phyloP scores from a whole-genome alignment of 2,329 filamentous ascomycete genomes.

The Thyridium curvatum region DNA sequence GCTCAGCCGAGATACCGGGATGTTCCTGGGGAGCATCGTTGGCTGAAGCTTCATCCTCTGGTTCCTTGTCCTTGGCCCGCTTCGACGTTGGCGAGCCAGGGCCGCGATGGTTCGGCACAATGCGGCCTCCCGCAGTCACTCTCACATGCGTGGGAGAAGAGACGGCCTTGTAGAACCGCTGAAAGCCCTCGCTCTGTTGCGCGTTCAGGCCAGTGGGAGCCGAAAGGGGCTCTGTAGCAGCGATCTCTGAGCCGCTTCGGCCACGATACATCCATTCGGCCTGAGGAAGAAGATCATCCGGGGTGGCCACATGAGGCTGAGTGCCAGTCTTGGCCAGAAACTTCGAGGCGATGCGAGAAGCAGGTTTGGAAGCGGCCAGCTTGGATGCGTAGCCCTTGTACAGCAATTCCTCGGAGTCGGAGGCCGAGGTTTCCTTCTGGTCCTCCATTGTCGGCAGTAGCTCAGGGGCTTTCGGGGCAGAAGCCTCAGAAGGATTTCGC shows the following conservation, averaged over 20 bases:
- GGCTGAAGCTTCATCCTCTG: conserved; percentile 5
- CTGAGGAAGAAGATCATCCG: conserved; percentile 10
- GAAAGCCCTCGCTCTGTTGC: conserved; percentile 59
- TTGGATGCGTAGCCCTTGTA: conserved; percentile 1
- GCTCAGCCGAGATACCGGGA: conserved; percentile 3
- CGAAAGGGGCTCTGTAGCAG: conserved; percentile 39
- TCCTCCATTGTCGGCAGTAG: too few relatives aligned
- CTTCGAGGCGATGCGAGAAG: neutral
- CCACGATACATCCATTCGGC: conserved; percentile 37
- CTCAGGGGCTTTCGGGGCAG: too few relatives aligned
- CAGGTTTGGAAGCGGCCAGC: conserved; percentile 1
- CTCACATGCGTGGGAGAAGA: conserved; percentile 61
- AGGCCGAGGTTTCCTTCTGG: too few relatives aligned
- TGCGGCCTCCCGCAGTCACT: conserved; percentile 60
- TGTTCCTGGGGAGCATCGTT: conserved; percentile 8
- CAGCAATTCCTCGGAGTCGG: too few relatives aligned
- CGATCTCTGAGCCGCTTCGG: conserved; percentile 35
- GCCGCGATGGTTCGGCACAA: conserved; percentile 57
- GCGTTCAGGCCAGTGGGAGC: conserved; percentile 46
- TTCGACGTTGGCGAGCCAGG: conserved; percentile 47
- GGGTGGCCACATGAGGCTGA: conserved; percentile 14
- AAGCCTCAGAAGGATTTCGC: conserved; percentile 1
- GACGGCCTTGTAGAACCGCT: conserved; percentile 62
- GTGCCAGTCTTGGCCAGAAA: conserved; percentile 18
- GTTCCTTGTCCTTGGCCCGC: conserved; percentile 35